Evolutionary conservation across 306 rosid species (phyloP).

Genomic region (Arachis stenosperma): DNA sequence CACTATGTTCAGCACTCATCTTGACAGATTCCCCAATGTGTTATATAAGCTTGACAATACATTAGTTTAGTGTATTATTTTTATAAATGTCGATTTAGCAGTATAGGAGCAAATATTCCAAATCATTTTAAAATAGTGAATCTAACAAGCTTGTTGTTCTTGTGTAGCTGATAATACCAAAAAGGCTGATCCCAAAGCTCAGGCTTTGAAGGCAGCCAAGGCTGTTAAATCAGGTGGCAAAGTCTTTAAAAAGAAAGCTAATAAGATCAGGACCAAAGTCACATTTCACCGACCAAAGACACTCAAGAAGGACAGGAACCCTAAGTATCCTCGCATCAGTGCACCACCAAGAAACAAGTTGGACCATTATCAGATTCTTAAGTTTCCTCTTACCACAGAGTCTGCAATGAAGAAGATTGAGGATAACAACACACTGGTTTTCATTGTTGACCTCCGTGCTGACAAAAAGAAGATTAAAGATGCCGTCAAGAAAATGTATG

Average conservation of each 20-base stretch:
- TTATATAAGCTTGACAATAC: not conserved
- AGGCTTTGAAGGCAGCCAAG: constrained; percentile 92
- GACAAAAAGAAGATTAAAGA: constrained; percentile 86
- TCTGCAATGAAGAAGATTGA: constrained; percentile 97
- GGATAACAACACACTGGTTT: constrained; percentile 86
- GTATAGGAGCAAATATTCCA: not conserved
- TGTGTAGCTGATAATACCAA: constrained; percentile 57
- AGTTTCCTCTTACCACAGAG: constrained; percentile 77
- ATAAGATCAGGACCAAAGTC: constrained; percentile 80
- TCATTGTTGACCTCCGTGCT: constrained; percentile 85
- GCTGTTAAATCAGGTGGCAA: constrained; percentile 79
- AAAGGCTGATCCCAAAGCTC: constrained; percentile 77
- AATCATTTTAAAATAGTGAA: not conserved
- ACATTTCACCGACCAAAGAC: constrained; percentile 94
- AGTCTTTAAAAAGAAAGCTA: constrained; percentile 72
- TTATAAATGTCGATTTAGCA: not conserved
- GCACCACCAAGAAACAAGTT: constrained; percentile 87
- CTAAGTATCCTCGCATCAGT: constrained; percentile 84
- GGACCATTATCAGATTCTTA: constrained; percentile 89
- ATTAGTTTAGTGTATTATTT: not conserved
- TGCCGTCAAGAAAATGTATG: constrained; percentile 92
- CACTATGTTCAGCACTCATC: too few relatives aligned
- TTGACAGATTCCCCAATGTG: not conserved
- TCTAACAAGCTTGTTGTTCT: not conserved
- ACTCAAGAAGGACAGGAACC: constrained; percentile 73